These are phyloP conservation scores for Syncephalastrum sp. DNA, from an alignment of 371 early-diverging fungal species.

Conservation along the genomic window DNA sequence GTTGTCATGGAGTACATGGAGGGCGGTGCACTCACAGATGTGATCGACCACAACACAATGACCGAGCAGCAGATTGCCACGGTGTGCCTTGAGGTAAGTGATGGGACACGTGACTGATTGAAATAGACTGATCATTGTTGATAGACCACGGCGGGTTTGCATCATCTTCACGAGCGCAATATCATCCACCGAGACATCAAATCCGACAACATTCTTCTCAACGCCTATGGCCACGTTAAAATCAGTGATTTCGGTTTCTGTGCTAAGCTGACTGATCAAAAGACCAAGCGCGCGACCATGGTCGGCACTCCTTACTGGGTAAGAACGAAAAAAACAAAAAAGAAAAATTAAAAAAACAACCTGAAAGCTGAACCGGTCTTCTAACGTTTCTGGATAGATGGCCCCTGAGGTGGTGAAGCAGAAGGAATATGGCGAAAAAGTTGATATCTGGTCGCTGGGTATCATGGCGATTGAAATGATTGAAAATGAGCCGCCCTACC, in stretches of 20 bases:
- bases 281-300: conserved; percentile 87
- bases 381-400: conserved; percentile 46
- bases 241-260: conserved; percentile 94
- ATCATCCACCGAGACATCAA: conserved; percentile 99
- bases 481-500: conserved; percentile 96
- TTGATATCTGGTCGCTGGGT: conserved; percentile 58
- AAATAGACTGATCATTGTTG: neutral
- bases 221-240: conserved; percentile 88
- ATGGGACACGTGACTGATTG: no score
- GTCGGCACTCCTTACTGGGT: conserved; percentile 93
- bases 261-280: conserved; percentile 80
- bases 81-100: conserved; percentile 77
- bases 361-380: no score
- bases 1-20: conserved; percentile 99
- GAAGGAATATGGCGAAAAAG: conserved; percentile 85
- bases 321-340: conserved; percentile 6
- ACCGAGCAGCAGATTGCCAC: conserved; percentile 90
- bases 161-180: conserved; percentile 87
- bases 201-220: conserved; percentile 91
- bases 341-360: no score
- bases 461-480: conserved; percentile 96
- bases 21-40: conserved; percentile 94
- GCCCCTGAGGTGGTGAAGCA: conserved; percentile 92
- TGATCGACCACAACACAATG: conserved; percentile 90
- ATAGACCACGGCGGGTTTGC: conserved; percentile 82